Percentiles rank a stretch among this genome's conserved stretches.
These are phyloP conservation scores for Phytophthora hybrid DNA, from an alignment of 352 stramenopile genomes.

Conservation along the genomic window DNA sequence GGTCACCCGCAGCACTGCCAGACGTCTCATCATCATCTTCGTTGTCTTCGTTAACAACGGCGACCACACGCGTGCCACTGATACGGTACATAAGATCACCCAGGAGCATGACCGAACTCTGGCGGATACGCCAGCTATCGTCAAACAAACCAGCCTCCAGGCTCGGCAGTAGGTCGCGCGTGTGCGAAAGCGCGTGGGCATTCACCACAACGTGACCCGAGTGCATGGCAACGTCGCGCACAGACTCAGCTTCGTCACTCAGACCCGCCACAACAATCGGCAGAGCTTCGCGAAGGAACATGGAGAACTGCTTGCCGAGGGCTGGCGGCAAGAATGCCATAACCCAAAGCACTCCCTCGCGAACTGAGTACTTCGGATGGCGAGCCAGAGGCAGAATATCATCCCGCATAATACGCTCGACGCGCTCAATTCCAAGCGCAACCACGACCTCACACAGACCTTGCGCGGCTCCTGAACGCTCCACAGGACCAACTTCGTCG, in stretches of 20 bases:
- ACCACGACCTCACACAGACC: conserved; percentile 97
- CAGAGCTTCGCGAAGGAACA: conserved; percentile 95
- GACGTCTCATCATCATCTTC: conserved; percentile 85
- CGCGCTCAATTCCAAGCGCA: conserved; percentile 79
- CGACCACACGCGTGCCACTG: conserved; percentile 95
- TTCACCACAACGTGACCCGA: conserved; percentile 98
- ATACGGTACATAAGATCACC: conserved; percentile 97
- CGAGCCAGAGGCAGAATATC: conserved; percentile 96
- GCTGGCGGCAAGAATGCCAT: conserved; percentile 98
- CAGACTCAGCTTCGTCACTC: conserved; percentile 98
- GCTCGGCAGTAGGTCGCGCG: conserved; percentile 97
- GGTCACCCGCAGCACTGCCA: conserved; percentile 83
- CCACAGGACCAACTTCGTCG: conserved; percentile 93
- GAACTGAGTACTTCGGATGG: conserved; percentile 95
- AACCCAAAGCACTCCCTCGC: conserved; percentile 99
- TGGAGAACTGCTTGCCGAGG: conserved; percentile 93
- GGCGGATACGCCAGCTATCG: conserved; percentile 98
- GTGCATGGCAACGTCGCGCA: conserved; percentile 97
- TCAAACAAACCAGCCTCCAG: conserved; percentile 97
- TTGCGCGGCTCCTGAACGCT: conserved; percentile 98
- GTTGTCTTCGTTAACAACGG: conserved; percentile 44
- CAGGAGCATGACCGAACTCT: conserved; percentile 97
- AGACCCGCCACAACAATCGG: conserved; percentile 97
- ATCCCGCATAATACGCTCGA: conserved; percentile 83
- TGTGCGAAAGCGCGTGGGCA: conserved; percentile 96